phyloP scores from a whole-genome alignment of 2,329 filamentous ascomycete genomes.

The Cytospora piceae region DNA sequence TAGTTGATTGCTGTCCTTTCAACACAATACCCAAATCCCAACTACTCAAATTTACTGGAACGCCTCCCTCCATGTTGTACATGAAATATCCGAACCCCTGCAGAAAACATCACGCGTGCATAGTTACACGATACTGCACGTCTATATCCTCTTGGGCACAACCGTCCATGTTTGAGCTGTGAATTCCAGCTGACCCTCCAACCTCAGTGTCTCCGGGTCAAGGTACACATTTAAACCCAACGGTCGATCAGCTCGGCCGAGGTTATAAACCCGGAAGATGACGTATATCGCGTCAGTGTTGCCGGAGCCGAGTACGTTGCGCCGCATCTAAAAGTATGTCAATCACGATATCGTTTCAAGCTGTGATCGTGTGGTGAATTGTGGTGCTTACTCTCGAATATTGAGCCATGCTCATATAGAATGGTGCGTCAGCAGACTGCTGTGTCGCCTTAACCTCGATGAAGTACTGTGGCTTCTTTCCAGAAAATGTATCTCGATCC shows the following conservation, averaged over 20 bases:
- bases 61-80: too few species aligned
- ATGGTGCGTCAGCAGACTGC: slow-evolving; percentile 41
- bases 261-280: slow-evolving; percentile 46
- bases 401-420: slow-evolving; percentile 53
- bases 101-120: neutral
- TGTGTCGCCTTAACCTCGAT: slow-evolving; percentile 58
- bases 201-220: slow-evolving; percentile 41
- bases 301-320: slow-evolving; percentile 19
- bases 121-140: neutral
- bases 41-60: too few species aligned
- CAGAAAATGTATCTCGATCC: slow-evolving; percentile 35
- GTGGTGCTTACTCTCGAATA: slow-evolving; percentile 43
- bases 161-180: slow-evolving; percentile 34
- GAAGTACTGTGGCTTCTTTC: slow-evolving; percentile 44
- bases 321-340: slow-evolving; percentile 34
- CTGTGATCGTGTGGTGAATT: neutral
- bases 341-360: slow-evolving; percentile 10
- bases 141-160: neutral
- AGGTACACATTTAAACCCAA: slow-evolving; percentile 44
- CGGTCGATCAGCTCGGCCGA: slow-evolving; percentile 35
- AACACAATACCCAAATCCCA: too few species aligned
- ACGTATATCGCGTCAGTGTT: slow-evolving; percentile 41
- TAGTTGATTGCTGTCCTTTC: too few species aligned
- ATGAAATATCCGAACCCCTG: neutral
- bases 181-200: slow-evolving; percentile 34